These are phyloP conservation scores for Trichosanthes cucumerina DNA, from an alignment of 306 rosid genomes.

Conservation along the genomic window DNA sequence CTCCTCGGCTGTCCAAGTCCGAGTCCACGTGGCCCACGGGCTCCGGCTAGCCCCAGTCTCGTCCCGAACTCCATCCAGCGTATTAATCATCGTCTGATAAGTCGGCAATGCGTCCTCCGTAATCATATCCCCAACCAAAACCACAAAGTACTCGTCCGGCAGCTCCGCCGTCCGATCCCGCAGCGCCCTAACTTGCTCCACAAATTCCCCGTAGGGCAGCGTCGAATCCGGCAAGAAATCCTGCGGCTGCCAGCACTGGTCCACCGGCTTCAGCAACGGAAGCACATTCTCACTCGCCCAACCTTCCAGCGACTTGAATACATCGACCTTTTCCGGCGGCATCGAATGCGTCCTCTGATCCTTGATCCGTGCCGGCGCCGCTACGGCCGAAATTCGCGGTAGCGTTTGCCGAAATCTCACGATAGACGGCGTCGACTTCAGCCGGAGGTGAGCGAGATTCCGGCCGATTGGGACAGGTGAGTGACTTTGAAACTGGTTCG, in stretches of 20 bases:
- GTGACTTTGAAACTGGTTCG: background rate
- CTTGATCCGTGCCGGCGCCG: background rate
- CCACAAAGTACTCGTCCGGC: conserved; percentile 68
- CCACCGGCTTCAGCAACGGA: conserved; percentile 53
- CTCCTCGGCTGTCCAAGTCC: conserved; percentile 77
- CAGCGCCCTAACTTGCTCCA: conserved; percentile 35
- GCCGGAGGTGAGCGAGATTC: background rate
- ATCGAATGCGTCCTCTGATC: conserved; percentile 23
- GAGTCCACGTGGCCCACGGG: conserved; percentile 77
- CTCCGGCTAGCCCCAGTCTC: conserved; percentile 44
- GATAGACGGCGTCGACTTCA: background rate
- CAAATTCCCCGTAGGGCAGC: conserved; percentile 21
- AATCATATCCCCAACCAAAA: conserved; percentile 56
- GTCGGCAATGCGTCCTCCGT: conserved; percentile 86
- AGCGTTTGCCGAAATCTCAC: background rate
- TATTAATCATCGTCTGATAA: conserved; percentile 60
- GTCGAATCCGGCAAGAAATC: conserved; percentile 46
- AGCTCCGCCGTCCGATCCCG: conserved; percentile 54
- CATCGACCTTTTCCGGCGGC: conserved; percentile 37
- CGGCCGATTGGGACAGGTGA: conserved; percentile 10
- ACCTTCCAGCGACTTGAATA: conserved; percentile 43
- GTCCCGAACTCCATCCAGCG: conserved; percentile 55
- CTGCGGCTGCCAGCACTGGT: conserved; percentile 60
- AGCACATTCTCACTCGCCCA: conserved; percentile 45
- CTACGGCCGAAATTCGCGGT: conserved; percentile 8